Evolutionary conservation across 1,139 yeast species (phyloP).

Genomic region (Yamadazyma conglobata): DNA sequence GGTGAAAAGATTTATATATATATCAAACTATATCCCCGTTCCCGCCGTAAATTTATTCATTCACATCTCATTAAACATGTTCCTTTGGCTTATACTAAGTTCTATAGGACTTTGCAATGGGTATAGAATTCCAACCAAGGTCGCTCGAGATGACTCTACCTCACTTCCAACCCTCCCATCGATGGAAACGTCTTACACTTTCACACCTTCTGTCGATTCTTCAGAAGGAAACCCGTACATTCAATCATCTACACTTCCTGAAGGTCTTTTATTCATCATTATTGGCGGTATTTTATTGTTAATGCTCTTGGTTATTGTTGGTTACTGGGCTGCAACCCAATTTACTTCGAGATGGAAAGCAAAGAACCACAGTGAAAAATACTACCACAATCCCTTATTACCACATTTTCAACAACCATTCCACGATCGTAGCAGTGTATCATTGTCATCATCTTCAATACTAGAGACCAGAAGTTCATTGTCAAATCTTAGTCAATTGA

Average conservation of each 20-base stretch:
- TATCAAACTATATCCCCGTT: too few relatives aligned
- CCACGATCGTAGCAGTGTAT: conserved; percentile 3
- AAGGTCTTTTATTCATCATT: conserved; percentile 42
- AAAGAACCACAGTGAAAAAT: conserved; percentile 35
- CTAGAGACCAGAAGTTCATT: conserved; percentile 13
- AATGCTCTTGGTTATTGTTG: conserved; percentile 19
- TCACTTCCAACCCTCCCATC: conserved; percentile 3
- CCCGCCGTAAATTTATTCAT: too few relatives aligned
- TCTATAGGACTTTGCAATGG: neutral
- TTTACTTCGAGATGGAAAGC: conserved; percentile 27
- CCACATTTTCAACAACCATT: conserved; percentile 3
- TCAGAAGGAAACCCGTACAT: conserved; percentile 32
- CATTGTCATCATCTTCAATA: conserved; percentile 24
- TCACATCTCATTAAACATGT: too few relatives aligned
- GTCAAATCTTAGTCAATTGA: conserved; percentile 14
- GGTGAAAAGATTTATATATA: too few relatives aligned
- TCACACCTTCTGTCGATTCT: conserved; percentile 7
- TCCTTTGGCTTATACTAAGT: conserved; percentile 1
- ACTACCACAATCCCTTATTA: conserved; percentile 20
- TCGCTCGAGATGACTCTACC: conserved; percentile 5
- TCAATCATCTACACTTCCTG: conserved; percentile 21
- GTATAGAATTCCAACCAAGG: neutral
- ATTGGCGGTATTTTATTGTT: conserved; percentile 36
- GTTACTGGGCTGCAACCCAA: conserved; percentile 23
- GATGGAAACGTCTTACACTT: conserved; percentile 4